These are phyloP conservation scores for Hortiboletus campestris DNA, from an alignment of 768 basidiomycete genomes.

Conservation along the genomic window DNA sequence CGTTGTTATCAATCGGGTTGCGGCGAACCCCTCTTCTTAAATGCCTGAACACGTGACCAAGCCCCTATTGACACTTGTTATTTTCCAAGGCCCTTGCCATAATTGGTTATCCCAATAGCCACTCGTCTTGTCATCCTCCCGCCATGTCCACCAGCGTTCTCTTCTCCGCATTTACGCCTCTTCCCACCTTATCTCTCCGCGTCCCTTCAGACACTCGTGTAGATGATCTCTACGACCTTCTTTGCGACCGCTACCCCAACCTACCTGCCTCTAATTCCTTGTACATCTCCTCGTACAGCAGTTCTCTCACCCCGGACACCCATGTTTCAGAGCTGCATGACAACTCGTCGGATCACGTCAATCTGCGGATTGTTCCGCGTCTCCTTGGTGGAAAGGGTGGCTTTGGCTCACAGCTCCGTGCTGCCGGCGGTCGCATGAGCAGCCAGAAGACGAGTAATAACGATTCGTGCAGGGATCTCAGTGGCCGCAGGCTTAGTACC, in stretches of 20 bases:
- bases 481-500: conserved; percentile 84
- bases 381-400: conserved; percentile 94
- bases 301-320: conserved; percentile 29
- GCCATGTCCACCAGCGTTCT: conserved; percentile 52
- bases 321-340: conserved; percentile 37
- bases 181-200: conserved; percentile 51
- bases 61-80: conserved; percentile 18
- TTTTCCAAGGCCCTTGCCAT: conserved; percentile 16
- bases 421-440: conserved; percentile 97
- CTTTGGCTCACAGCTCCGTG: conserved; percentile 93
- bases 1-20: not conserved
- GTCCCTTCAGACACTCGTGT: conserved; percentile 42
- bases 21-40: not conserved
- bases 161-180: conserved; percentile 60
- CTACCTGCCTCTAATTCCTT: conserved; percentile 44
- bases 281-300: conserved; percentile 40
- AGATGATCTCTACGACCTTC: conserved; percentile 40
- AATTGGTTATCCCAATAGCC: not conserved
- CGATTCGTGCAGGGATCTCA: conserved; percentile 92
- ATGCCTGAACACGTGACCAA: too few relatives aligned
- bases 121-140: conserved; percentile 5
- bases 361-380: conserved; percentile 70
- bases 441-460: conserved; percentile 94
- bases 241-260: conserved; percentile 46
- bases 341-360: conserved; percentile 44